These are phyloP conservation scores for Aspergillus brasiliensis DNA, from an alignment of 2,329 filamentous ascomycete genomes.

Conservation along the genomic window DNA sequence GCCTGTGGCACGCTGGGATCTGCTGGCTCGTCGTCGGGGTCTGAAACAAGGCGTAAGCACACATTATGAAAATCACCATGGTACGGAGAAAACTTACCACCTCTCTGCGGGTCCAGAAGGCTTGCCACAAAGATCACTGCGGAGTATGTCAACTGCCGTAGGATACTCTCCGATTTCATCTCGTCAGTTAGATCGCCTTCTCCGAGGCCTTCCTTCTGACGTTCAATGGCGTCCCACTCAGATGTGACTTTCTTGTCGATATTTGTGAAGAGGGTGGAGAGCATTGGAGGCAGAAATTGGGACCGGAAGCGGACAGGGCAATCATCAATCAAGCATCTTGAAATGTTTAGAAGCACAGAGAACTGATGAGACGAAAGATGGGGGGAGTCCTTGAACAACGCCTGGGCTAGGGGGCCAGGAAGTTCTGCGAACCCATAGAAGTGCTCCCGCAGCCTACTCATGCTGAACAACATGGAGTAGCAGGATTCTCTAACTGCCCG, in stretches of 20 bases:
- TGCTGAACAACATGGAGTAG: conserved; percentile 91
- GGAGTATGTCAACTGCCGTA: conserved; percentile 88
- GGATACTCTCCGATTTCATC: conserved; percentile 96
- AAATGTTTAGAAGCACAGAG: conserved; percentile 86
- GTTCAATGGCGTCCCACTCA: conserved; percentile 80
- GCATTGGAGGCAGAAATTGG: conserved; percentile 81
- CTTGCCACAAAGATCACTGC: conserved; percentile 90
- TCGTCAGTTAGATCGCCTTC: conserved; percentile 85
- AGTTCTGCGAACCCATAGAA: conserved; percentile 91
- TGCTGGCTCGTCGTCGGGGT: conserved; percentile 38
- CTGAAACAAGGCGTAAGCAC: conserved; percentile 25
- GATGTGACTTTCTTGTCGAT: conserved; percentile 83
- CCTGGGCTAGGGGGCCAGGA: conserved; percentile 77
- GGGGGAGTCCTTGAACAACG: conserved; percentile 79
- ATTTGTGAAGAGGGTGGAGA: conserved; percentile 79
- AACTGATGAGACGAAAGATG: conserved; percentile 89
- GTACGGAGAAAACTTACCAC: conserved; percentile 52
- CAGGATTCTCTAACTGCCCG: conserved; percentile 88
- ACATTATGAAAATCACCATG: neutral
- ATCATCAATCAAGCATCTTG: conserved; percentile 85
- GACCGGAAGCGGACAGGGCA: conserved; percentile 77
- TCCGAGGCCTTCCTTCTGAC: conserved; percentile 58
- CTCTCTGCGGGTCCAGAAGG: conserved; percentile 73
- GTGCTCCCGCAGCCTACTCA: conserved; percentile 81
- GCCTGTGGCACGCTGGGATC: conserved; percentile 38